Evolutionary conservation across 2,329 filamentous ascomycete genomes (phyloP).

Genomic region (Aspergillus puulaauensis): DNA sequence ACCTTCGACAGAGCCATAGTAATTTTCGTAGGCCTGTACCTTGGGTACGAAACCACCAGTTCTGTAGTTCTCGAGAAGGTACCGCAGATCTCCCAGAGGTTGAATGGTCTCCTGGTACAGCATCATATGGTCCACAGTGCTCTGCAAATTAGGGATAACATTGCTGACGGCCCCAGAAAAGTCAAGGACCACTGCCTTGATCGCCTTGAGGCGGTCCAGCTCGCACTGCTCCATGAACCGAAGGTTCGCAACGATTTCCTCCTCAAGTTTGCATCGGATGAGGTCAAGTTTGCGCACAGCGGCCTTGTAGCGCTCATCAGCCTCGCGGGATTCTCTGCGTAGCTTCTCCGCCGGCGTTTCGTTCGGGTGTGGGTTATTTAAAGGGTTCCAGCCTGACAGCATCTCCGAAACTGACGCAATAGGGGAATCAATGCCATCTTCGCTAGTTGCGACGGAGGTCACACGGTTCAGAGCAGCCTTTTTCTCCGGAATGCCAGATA

Average conservation of each 20-base stretch:
- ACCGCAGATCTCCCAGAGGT: conserved; percentile 82
- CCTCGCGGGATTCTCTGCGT: conserved; percentile 81
- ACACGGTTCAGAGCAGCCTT: conserved; percentile 71
- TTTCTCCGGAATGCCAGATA: conserved; percentile 86
- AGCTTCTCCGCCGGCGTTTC: conserved; percentile 86
- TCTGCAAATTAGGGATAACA: conserved; percentile 92
- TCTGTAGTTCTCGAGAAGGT: conserved; percentile 93
- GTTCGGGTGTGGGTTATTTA: conserved; percentile 87
- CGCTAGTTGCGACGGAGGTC: conserved; percentile 66
- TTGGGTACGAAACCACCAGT: conserved; percentile 90
- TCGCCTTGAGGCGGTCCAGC: conserved; percentile 90
- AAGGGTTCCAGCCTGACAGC: conserved; percentile 85
- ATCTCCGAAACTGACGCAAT: conserved; percentile 86
- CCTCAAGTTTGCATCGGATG: conserved; percentile 90
- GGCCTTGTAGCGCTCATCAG: conserved; percentile 90
- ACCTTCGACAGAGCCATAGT: conserved; percentile 93
- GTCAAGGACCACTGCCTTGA: conserved; percentile 96
- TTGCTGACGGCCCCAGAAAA: conserved; percentile 98
- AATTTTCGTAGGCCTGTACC: conserved; percentile 95
- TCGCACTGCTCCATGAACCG: conserved; percentile 98
- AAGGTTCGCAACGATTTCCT: conserved; percentile 87
- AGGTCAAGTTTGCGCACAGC: conserved; percentile 83
- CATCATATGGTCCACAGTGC: conserved; percentile 98
- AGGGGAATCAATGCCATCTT: conserved; percentile 70
- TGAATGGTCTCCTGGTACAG: conserved; percentile 99